phyloP scores from a whole-genome alignment of 352 stramenopile species.

The Phytophthora citrophthora region DNA sequence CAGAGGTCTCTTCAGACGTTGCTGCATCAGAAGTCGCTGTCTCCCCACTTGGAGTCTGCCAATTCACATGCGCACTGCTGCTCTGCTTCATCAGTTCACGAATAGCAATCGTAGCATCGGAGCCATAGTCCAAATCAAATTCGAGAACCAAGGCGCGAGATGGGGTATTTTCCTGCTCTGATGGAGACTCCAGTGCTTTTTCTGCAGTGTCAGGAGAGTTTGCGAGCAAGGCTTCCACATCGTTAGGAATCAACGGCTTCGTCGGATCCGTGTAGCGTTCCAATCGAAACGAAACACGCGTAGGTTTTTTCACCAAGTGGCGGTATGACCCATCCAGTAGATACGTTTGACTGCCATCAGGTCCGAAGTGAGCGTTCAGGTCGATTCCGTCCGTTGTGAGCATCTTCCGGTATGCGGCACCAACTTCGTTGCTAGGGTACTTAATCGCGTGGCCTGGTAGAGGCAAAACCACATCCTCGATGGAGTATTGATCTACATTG shows the following conservation, averaged over 20 bases:
- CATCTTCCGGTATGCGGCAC: constrained; percentile 56
- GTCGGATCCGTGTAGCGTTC: constrained; percentile 87
- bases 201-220: constrained; percentile 6
- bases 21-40: constrained; percentile 1
- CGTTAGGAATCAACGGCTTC: constrained; percentile 91
- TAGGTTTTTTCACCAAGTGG: constrained; percentile 90
- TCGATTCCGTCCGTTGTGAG: constrained; percentile 66
- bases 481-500: constrained; percentile 86
- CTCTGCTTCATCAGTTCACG: constrained; percentile 94
- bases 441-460: constrained; percentile 90
- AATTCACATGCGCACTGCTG: constrained; percentile 82
- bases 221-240: constrained; percentile 74
- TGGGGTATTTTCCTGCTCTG: constrained; percentile 18
- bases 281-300: constrained; percentile 84
- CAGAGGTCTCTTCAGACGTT: constrained; percentile 9
- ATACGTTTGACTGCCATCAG: constrained; percentile 66
- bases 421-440: constrained; percentile 83
- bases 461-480: constrained; percentile 95
- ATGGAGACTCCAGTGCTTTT: not conserved
- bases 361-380: constrained; percentile 53
- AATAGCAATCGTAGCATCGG: constrained; percentile 94
- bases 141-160: constrained; percentile 59
- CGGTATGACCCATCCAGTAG: constrained; percentile 89
- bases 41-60: constrained; percentile 35
- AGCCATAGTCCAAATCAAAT: constrained; percentile 68